These are phyloP conservation scores for Candida mesenterica DNA, from an alignment of 1,139 yeast species.

Conservation along the genomic window DNA sequence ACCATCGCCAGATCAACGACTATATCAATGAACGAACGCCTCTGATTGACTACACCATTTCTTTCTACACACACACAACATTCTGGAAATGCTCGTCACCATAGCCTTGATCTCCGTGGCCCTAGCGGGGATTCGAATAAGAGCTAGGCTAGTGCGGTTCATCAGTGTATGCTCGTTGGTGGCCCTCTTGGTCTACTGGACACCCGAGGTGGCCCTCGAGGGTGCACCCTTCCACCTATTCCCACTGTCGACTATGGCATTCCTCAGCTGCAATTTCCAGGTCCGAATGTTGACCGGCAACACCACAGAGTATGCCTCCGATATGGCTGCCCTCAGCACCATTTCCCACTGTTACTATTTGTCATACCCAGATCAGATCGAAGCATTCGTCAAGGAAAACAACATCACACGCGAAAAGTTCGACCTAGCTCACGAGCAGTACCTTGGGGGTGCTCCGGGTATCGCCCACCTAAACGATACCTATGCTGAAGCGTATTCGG, in stretches of 20 bases:
- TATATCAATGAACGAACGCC: no score
- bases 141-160: background rate
- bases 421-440: slow-evolving; percentile 36
- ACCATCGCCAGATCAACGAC: no score
- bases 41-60: no score
- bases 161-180: slow-evolving; percentile 17
- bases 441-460: slow-evolving; percentile 23
- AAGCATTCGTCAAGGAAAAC: slow-evolving; percentile 22
- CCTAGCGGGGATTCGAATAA: background rate
- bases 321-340: slow-evolving; percentile 37
- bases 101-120: background rate
- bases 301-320: slow-evolving; percentile 7
- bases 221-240: slow-evolving; percentile 39
- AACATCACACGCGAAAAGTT: slow-evolving; percentile 33
- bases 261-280: slow-evolving; percentile 31
- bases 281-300: slow-evolving; percentile 16
- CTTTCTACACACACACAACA: no score
- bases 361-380: slow-evolving; percentile 25
- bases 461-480: slow-evolving; percentile 30
- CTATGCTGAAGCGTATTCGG: slow-evolving; percentile 16
- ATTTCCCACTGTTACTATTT: slow-evolving; percentile 36
- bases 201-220: slow-evolving; percentile 31
- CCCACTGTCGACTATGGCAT: slow-evolving; percentile 31
- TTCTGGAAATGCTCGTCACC: background rate
- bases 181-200: slow-evolving; percentile 22